Base-by-base conservation (phyloP, 73 alveolate species). In the Paramecium tetraurelia region DNA sequence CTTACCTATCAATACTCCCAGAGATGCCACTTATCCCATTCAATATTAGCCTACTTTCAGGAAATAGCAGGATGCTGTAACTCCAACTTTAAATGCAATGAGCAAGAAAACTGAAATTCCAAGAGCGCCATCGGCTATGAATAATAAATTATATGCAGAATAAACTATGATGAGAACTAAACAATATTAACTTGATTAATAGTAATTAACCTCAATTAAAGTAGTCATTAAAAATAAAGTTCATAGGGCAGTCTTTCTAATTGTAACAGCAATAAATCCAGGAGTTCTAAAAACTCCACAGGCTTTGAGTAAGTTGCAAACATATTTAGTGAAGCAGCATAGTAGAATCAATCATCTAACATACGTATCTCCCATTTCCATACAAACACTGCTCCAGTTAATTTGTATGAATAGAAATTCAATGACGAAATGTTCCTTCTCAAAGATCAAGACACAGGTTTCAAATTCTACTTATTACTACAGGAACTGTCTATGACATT, bases 101-200 rank as follows among this genome's bases (percentile, higher is more conserved):
- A 63, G 21, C 16, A 75, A 38, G 36, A 75, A 75, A 41, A 75
- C 58, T 24, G 87, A 75, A 75, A 75, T 75, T 38, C 87, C 87
- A 38, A 75, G 87, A 75, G 87, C 87, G 36, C 87, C 87, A 35
- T 75, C 87, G 38, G 87, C 87, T 10, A 75, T 75, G 58, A 75
- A 35, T 38, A 75, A 41, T 63, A 63, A 63, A 63, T 33, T 63
- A 31, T 63, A 63, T 63, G 87, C 87, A 16, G 58, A 41, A 38
- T 41, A 41, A 75, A 75, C 87, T 21, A 75, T 35, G 87, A 9
- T 35, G 59, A 29, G 31, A 38, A 38, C 33, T 75, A 75, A 38
- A 38, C 20, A 75, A 22, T 29, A 38, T 35, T 21, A 75, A 75
- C 35, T 20, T 18, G 38, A 75, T 41, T 20, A 38, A 33, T 24